Evolutionary conservation across 768 basidiomycete genomes (phyloP), one percentile per base, ranked within the genome.

Genomic region (Rhodotorula paludigena): DNA sequence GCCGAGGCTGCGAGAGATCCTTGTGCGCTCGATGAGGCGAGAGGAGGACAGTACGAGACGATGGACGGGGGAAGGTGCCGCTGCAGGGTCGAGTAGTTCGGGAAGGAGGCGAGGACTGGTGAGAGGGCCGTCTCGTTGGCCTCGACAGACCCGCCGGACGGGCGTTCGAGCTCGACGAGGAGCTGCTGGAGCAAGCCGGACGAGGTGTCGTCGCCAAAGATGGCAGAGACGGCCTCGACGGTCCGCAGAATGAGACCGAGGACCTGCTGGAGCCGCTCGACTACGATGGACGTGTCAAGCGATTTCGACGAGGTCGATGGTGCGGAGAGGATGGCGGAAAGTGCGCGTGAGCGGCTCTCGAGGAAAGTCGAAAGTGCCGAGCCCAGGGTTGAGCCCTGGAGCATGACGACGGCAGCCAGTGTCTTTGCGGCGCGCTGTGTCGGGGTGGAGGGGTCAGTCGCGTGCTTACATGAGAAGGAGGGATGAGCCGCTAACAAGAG

Each of bases 1-100:
- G 14, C 10, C 28, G 45, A 11, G 3, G 55, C 35, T 36, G 63
- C 30, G 20, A 63, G 48, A 6, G 52, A 9, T 18, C 54, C 44
- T 10, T n/a, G 52, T 0, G 64, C 20, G 11, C 66, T 58, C 14
- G 60, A 14, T 20, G 42, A 21, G 12, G 48, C 57, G 48, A 74
- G 52, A 51, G 49, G 56, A 0, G 75, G 74, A 14, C 61, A 64
- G 59, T 66, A 66, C 35, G 58, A 33, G 35, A 76, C 49, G 61
- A 76, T 64, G 1, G 65, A 53, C 14, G 52, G 28, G 0, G 75
- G 73, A 20, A 76, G 73, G 39, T 76, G 71, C 0, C 71, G 68
- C 6, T 57, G 6, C 28, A 76, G 66, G 25, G 73, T 64, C 28
- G 71, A 64, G 58, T 64, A 57, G 62, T 73, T 74, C 0, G 75